Evolutionary conservation across 2,329 filamentous ascomycete genomes (phyloP).

Genomic region (Monosporascus sp.): DNA sequence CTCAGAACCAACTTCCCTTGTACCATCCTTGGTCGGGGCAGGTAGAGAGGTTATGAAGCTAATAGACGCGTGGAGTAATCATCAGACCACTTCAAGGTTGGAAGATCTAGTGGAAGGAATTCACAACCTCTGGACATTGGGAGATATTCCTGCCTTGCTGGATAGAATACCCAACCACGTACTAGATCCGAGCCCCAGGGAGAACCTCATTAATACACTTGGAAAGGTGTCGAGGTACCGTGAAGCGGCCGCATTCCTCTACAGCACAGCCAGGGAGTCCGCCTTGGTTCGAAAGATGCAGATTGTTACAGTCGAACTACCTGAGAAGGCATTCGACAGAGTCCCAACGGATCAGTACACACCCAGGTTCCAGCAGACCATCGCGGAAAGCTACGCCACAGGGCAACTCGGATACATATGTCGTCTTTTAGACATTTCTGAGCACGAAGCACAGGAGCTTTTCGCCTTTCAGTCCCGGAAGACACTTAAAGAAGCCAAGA

Average conservation of each 20-base stretch:
- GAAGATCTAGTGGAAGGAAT: conserved; percentile 25
- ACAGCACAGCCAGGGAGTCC: conserved; percentile 25
- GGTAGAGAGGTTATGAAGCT: conserved; percentile 19
- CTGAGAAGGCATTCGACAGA: conserved; percentile 18
- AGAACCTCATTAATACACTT: conserved; percentile 27
- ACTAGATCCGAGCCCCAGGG: conserved; percentile 9
- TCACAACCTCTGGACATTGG: conserved; percentile 16
- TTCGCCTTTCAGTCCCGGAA: conserved; percentile 11
- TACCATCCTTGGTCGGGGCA: conserved; percentile 9
- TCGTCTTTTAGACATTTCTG: background rate
- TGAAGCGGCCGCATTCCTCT: conserved; percentile 29
- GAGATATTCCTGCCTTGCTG: conserved; percentile 9
- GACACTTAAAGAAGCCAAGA: conserved; percentile 23
- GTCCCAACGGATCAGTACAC: background rate
- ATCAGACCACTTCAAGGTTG: conserved; percentile 18
- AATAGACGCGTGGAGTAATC: conserved; percentile 18
- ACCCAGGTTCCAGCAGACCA: background rate
- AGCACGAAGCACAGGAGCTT: background rate
- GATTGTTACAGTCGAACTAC: conserved; percentile 25
- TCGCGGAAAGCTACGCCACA: conserved; percentile 10
- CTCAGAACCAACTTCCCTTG: background rate
- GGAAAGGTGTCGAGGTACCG: conserved; percentile 32
- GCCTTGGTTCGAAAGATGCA: conserved; percentile 23
- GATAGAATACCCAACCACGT: conserved; percentile 13
- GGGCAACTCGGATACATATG: background rate